Base-by-base conservation (phyloP, 345 rosid species). In the Populus nigra region DNA sequence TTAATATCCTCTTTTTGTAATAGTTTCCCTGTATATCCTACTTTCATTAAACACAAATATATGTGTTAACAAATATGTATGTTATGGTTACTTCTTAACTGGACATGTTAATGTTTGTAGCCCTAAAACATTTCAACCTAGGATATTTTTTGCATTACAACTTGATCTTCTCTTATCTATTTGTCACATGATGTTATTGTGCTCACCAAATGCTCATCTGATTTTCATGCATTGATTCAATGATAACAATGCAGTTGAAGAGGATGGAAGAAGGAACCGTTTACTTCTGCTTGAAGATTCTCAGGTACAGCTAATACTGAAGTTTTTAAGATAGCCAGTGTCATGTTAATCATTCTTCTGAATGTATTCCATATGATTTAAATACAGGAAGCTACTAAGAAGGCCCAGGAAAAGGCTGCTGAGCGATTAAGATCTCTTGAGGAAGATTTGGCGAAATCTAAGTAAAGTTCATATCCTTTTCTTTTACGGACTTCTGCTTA, bases 211-310 rank as follows among this genome's bases (percentile, higher is more conserved):
- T 55, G 16, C 4, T 66, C 20, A 7, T 20, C n/a, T 65, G 73
- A 17, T 57, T 25, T 25, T 18, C n/a, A 55, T 18, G 15, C 22
- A 39, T 35, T 41, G 68, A 57, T 65, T 35, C 18, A 13, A 20
- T 53, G 22, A 7, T 29, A 18, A 66, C 71, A 63, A 49, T 22
- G 25, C 22, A 73, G 83, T 80, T 83, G 85, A 83, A 83, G 92
- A 84, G 75, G 82, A 88, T 61, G 89, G 91, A 69, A 89, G 87
- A 83, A 86, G 78, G 43, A 89, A 92, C 78, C 78, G 89, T 61
- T 84, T 89, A 77, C 91, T 86, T 83, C 85, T 93, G 77, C 86
- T 95, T 15, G 97, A 95, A 86, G 92, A 91, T 77, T 93, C 98
- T 36, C 91, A 95, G 97, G 99, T 93, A 78, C 57, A 70, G 70